These are phyloP conservation scores for Coniella lustricola DNA, from an alignment of 2,329 filamentous ascomycete genomes.

Conservation along the genomic window DNA sequence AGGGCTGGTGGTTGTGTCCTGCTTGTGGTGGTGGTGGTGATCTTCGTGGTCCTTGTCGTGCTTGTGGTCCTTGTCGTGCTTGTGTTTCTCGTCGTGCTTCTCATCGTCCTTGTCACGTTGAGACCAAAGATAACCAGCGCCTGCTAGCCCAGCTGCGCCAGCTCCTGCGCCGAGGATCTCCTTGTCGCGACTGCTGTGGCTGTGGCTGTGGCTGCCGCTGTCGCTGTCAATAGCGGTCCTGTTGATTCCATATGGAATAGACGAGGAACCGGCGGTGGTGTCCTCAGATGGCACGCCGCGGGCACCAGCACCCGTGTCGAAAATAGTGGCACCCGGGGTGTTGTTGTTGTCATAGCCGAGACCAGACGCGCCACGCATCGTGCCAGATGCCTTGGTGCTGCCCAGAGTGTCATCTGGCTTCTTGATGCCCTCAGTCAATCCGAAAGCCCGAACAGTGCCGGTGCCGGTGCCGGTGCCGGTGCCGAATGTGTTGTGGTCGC, in stretches of 20 bases:
- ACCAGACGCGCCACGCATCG: not conserved
- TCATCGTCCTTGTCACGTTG: not conserved
- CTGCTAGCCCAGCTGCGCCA: slow-evolving; percentile 4
- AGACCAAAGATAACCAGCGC: slow-evolving; percentile 5
- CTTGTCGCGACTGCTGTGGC: not conserved
- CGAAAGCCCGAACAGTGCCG: too few species aligned
- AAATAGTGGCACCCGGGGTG: too few species aligned
- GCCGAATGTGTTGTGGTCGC: too few species aligned
- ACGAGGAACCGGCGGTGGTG: too few species aligned
- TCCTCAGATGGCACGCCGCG: too few species aligned
- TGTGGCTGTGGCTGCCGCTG: too few species aligned
- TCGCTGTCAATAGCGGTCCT: too few species aligned
- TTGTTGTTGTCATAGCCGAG: not conserved
- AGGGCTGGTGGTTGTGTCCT: not conserved
- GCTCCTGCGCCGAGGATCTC: slow-evolving; percentile 1
- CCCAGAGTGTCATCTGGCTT: too few species aligned
- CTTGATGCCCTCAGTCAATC: too few species aligned
- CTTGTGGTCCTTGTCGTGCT: not conserved
- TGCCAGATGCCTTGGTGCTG: not conserved
- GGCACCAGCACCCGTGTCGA: too few species aligned
- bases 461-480: too few species aligned
- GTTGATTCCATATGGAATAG: too few species aligned
- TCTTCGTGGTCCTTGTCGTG: not conserved
- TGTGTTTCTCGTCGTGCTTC: not conserved
- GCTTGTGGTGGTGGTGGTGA: not conserved